These are phyloP conservation scores for Scenedesmus sp. DNA, from an alignment of 163 green algal species.

Conservation along the genomic window DNA sequence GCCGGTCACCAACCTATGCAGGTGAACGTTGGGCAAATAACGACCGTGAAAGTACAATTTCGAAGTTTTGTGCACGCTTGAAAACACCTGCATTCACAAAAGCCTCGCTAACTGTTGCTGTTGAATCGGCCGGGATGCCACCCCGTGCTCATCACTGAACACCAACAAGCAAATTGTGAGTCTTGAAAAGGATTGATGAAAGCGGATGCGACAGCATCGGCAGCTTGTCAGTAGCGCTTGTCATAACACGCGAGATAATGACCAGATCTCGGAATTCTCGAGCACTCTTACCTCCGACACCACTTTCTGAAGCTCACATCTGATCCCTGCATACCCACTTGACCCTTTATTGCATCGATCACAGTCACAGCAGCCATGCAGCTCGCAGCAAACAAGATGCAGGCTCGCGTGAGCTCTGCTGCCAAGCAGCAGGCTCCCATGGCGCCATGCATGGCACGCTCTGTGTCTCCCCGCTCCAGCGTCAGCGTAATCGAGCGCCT, in stretches of 20 bases:
- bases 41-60: too few relatives aligned
- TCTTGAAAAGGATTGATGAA: not conserved
- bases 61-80: too few relatives aligned
- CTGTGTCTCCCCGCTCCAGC: not conserved
- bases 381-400: constrained; percentile 6
- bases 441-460: constrained; percentile 17
- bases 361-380: constrained; percentile 33
- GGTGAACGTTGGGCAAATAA: too few relatives aligned
- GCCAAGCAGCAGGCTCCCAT: constrained; percentile 8
- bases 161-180: too few relatives aligned
- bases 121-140: too few relatives aligned
- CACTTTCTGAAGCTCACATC: not conserved
- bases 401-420: constrained; percentile 28
- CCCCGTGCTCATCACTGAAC: too few relatives aligned
- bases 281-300: constrained; percentile 8
- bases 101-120: too few relatives aligned
- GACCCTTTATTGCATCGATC: not conserved
- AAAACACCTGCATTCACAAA: too few relatives aligned
- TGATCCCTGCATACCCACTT: not conserved
- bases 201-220: not conserved
- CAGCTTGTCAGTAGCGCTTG: not conserved
- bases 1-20: too few relatives aligned
- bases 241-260: constrained; percentile 2
- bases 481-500: constrained; percentile 28
- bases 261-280: constrained; percentile 4